These are phyloP conservation scores for Oropetium thomaeum DNA, from an alignment of 176 grass and related monocot genomes.

Conservation along the genomic window DNA sequence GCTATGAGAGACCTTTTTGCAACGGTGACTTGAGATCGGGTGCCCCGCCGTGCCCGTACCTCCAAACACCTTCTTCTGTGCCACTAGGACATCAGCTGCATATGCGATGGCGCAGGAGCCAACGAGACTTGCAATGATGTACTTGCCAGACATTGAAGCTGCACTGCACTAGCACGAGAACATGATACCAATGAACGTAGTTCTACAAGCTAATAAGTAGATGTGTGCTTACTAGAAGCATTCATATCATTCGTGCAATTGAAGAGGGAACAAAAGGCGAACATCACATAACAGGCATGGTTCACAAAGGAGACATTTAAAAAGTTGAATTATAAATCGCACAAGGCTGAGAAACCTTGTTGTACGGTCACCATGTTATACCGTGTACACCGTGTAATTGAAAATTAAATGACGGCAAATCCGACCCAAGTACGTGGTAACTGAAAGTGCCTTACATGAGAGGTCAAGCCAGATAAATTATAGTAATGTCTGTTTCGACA, in stretches of 20 bases:
- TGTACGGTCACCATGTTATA: neutral
- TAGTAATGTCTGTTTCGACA: neutral
- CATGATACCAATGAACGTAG: neutral
- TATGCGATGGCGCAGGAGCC: slow-evolving; percentile 54
- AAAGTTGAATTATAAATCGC: neutral
- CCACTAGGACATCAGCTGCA: slow-evolving; percentile 32
- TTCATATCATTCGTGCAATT: neutral
- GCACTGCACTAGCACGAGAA: neutral
- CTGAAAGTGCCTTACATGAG: neutral
- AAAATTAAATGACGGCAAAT: neutral
- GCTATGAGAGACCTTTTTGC: neutral
- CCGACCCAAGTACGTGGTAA: neutral
- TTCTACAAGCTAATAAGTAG: neutral
- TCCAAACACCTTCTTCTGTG: slow-evolving; percentile 83
- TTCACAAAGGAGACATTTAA: neutral
- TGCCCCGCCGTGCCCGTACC: neutral
- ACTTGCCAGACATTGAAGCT: slow-evolving; percentile 55
- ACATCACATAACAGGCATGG: neutral
- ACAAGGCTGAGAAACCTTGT: neutral
- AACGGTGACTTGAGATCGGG: neutral
- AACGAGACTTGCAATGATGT: slow-evolving; percentile 44
- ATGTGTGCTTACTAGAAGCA: neutral
- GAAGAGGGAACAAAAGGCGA: neutral
- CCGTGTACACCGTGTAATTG: neutral
- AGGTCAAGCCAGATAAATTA: neutral